Percentiles rank a stretch among this genome's conserved stretches.
These are phyloP conservation scores for Lichtheimia ornata DNA, from an alignment of 371 early-diverging fungal genomes.

Conservation along the genomic window DNA sequence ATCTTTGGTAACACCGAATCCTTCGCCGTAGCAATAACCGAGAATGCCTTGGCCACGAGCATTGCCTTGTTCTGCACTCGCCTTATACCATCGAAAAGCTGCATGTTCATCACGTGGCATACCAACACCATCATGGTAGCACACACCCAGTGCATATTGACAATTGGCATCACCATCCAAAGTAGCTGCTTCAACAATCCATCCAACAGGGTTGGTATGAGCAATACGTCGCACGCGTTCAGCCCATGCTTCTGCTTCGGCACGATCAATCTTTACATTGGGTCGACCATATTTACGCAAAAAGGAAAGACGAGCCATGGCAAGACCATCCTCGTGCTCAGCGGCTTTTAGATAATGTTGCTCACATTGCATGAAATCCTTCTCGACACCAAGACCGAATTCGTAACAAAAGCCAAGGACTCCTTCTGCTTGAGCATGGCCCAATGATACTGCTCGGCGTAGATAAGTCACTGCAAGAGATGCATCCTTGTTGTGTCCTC, in stretches of 20 bases:
- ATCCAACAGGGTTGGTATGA: constrained; percentile 11
- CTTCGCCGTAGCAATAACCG: constrained; percentile 81
- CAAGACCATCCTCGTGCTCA: constrained; percentile 52
- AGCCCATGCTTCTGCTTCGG: constrained; percentile 70
- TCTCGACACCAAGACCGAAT: constrained; percentile 70
- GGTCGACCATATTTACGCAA: constrained; percentile 81
- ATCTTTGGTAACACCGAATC: constrained; percentile 73
- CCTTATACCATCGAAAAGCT: constrained; percentile 66
- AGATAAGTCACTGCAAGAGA: constrained; percentile 45
- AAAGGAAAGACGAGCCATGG: constrained; percentile 66
- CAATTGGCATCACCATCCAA: constrained; percentile 38
- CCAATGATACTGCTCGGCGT: constrained; percentile 36
- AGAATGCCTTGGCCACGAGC: constrained; percentile 70
- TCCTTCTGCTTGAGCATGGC: constrained; percentile 51
- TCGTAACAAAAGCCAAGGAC: constrained; percentile 75
- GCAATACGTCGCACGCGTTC: constrained; percentile 25
- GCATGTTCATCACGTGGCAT: constrained; percentile 47
- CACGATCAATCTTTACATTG: constrained; percentile 66
- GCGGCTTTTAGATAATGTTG: constrained; percentile 52
- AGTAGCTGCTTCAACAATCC: constrained; percentile 19
- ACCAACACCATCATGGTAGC: constrained; percentile 74
- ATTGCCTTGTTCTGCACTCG: constrained; percentile 66
- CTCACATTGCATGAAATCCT: constrained; percentile 61
- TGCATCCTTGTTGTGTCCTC: constrained; percentile 40
- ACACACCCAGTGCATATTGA: constrained; percentile 67